Evolutionary conservation across 192 early-diverging fungal species (phyloP), one percentile per base, ranked within the genome.

Genomic region (Backusella tuberculispora): DNA sequence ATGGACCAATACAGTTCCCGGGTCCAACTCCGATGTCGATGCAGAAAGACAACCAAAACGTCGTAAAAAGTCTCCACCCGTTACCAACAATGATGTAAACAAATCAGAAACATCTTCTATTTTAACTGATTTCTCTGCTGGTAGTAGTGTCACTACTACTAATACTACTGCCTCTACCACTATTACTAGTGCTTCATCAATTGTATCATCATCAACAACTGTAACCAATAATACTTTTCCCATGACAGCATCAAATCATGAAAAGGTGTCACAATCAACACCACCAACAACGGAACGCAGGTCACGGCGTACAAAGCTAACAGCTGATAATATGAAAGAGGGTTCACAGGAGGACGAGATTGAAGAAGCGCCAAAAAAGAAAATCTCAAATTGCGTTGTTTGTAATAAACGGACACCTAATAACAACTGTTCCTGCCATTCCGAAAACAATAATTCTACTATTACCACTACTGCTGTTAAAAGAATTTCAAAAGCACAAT

Each of bases 281-380:
- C 29, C 29, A 34, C 2, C 29, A 60, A 24, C 26, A 19, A 60
- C 53, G 19, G 53, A 60, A 60, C 53, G 53, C 24, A 60, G 53
- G 53, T 60, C 24, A 60, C 53, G 53, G 53, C 53, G 53, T n/a
- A 60, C 53, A 60, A 60, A 60, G 53, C 24, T 60, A 60, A 19
- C 53, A 60, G 53, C 53, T 60, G 53, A 34, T 34, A 34, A 34
- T 34, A 34, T 34, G 29, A 34, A 2, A 34, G 29, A 34, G 29
- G 29, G 29, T 34, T 34, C 29, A 34, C 29, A 34, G 29, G 29
- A 60, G 53, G 53, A 60, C 9, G 53, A 26, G 53, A 60, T 60
- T 60, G 53, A 60, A 60, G 53, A 60, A 60, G 53, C 53, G 53
- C 53, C 53, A 60, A 60, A 60, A 60, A 60, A 60, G 53, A 60